Evolutionary conservation across 768 basidiomycete species (phyloP).

Genomic region (Kwoniella bestiolae): DNA sequence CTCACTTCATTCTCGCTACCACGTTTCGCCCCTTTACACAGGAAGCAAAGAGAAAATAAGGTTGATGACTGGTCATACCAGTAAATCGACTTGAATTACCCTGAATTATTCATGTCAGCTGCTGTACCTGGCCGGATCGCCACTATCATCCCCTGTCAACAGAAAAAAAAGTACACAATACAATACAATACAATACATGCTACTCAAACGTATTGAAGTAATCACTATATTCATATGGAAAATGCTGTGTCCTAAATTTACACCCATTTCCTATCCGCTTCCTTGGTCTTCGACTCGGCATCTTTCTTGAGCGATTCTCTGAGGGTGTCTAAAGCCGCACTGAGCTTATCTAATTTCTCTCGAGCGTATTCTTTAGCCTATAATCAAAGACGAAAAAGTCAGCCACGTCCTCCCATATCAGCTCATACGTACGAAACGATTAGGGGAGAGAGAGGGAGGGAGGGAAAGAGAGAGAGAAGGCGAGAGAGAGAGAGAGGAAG

Average conservation of each 20-base stretch:
- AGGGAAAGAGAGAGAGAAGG: too few species aligned
- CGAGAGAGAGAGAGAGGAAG: too few species aligned
- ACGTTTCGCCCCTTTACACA: too few species aligned
- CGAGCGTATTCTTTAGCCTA: constrained; percentile 40
- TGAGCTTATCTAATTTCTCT: constrained; percentile 43
- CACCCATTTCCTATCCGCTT: constrained; percentile 22
- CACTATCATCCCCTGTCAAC: too few species aligned
- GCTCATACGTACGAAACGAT: not conserved
- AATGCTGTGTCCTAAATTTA: not conserved
- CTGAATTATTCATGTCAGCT: not conserved
- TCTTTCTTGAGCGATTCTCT: constrained; percentile 30
- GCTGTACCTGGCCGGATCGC: not conserved
- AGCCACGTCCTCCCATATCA: not conserved
- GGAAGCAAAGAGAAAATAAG: too few species aligned
- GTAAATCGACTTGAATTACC: too few species aligned
- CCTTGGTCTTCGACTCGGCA: not conserved
- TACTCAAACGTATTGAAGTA: not conserved
- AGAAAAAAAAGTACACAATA: too few species aligned
- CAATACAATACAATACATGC: not conserved
- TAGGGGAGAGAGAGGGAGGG: too few species aligned
- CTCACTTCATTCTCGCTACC: too few species aligned
- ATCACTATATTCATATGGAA: too few species aligned
- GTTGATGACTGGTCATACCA: too few species aligned
- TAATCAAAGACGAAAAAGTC: not conserved
- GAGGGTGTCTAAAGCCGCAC: constrained; percentile 35